Percentiles rank a stretch among this genome's conserved stretches.
Conservation (phyloP, 2,329 filamentous ascomycete genomes). For the Decorospora gaudefroyi region DNA sequence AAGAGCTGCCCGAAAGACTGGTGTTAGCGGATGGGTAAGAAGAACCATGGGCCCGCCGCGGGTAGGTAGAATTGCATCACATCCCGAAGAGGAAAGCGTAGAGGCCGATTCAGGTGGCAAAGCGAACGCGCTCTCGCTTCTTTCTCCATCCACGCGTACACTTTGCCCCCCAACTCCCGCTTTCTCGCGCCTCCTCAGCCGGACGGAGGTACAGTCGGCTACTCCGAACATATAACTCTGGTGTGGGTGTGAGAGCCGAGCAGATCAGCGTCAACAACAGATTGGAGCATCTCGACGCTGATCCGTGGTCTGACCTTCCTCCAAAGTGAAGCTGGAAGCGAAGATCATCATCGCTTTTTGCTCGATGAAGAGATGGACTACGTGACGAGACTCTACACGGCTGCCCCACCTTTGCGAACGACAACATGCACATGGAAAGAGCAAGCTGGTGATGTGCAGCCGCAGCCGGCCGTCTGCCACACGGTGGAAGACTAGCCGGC, state of each 20-base stretch:
- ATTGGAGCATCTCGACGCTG: slow-evolving; percentile 18
- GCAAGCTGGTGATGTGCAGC: slow-evolving; percentile 31
- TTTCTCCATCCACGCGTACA: slow-evolving; percentile 15
- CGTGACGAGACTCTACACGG: slow-evolving; percentile 12
- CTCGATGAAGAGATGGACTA: slow-evolving; percentile 9
- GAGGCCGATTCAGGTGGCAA: slow-evolving; percentile 14
- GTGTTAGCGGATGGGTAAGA: slow-evolving; percentile 3
- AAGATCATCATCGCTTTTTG: slow-evolving; percentile 23
- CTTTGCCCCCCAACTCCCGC: slow-evolving; percentile 16
- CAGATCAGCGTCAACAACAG: slow-evolving; percentile 2
- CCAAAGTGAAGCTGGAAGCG: slow-evolving; percentile 31
- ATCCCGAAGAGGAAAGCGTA: slow-evolving; percentile 16
- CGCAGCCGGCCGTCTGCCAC: slow-evolving; percentile 21
- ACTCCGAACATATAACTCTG: slow-evolving; percentile 15
- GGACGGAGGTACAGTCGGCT: slow-evolving; percentile 19
- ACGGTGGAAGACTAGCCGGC: slow-evolving; percentile 12
- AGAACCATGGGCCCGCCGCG: slow-evolving; percentile 6
- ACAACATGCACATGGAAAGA: slow-evolving; percentile 12
- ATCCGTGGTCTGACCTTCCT: slow-evolving; percentile 34
- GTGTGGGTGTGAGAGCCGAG: slow-evolving; percentile 7
- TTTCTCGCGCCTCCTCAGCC: not conserved
- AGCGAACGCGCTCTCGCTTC: too few species aligned
- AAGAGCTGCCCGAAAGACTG: not conserved
- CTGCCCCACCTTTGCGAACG: slow-evolving; percentile 10
- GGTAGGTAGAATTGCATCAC: slow-evolving; percentile 8